Evolutionary conservation across 208 protist species (phyloP), one percentile per base, ranked within the genome.

Genomic region (Trypanosoma rangeli): DNA sequence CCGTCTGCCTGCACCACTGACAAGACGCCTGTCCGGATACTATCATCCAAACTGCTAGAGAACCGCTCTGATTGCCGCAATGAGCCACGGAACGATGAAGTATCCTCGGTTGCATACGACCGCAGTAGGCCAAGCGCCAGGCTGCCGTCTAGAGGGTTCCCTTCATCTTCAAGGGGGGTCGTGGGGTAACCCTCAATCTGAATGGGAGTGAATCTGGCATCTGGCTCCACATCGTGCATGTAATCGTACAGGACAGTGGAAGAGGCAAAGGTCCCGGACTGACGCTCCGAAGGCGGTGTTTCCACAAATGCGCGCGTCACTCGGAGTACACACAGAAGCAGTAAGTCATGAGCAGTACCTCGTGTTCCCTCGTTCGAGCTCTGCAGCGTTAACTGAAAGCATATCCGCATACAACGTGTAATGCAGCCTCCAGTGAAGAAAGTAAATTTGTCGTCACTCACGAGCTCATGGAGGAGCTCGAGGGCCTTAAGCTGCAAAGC

Each of bases 211-310:
- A 79, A 87, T 2, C 76, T 74, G 18, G 85, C 78, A 69, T 84
- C 78, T 56, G 77, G 74, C 57, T 89, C 84, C 3, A 94, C 85
- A 61, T 94, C 85, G 9, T 80, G 54, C 9, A 74, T 78, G 64
- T 88, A 94, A 73, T 91, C 78, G 20, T 78, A 65, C 29, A 94
- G 70, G 12, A 81, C 33, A 15, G 88, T 90, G 35, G 64, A 72
- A 31, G 88, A 86, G 3, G 79, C 59, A 64, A 94, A 94, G 5
- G 59, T 76, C 53, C 39, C 48, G 18, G 68, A 29, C 16, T 16
- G n/a, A 42, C 2, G 35, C 13, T 61, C 44, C 12, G 58, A 28
- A 33, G 57, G 58, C 35, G 68, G 29, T 28, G 74, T 49, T 39
- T 80, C 50, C 35, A 84, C 39, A 79, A 88, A 88, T 0, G 61